Percentiles rank a stretch among this genome's conserved stretches.
Conservation (phyloP, 306 rosid genomes). For the Inga leiocalycina region DNA sequence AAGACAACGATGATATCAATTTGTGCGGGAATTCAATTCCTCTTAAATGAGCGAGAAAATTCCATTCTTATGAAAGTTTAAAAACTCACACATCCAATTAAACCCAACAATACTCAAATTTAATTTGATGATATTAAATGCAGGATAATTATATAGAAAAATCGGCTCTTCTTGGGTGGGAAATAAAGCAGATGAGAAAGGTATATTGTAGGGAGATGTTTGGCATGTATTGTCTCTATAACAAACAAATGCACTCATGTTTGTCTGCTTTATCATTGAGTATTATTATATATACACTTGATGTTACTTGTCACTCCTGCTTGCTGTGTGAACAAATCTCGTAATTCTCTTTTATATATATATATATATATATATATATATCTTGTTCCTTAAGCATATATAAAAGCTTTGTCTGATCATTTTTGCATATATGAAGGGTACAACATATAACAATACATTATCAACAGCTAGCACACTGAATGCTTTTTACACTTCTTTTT, state of each 20-base stretch:
- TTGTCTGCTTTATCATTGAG: slow-evolving; percentile 25
- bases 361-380: not conserved
- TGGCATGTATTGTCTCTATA: not conserved
- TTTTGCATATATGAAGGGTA: not conserved
- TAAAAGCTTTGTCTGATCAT: not conserved
- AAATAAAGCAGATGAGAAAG: not conserved
- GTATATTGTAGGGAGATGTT: slow-evolving; percentile 11
- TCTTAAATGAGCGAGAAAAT: not conserved
- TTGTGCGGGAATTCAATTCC: not conserved
- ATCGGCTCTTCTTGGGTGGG: not conserved
- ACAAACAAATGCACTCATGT: slow-evolving; percentile 19
- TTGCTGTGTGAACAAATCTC: not conserved
- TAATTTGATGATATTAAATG: too few species aligned
- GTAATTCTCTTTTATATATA: not conserved
- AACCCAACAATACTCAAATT: not conserved
- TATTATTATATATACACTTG: slow-evolving; percentile 30
- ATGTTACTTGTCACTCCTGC: slow-evolving; percentile 33
- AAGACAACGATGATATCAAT: not conserved
- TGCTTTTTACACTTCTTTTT: not conserved
- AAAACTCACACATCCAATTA: not conserved
- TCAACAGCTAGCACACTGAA: not conserved
- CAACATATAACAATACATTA: not conserved
- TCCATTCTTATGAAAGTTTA: not conserved
- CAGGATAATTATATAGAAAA: not conserved
- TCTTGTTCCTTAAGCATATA: not conserved